These are phyloP conservation scores for Pisolithus sp. DNA, from an alignment of 768 basidiomycete genomes.

Conservation along the genomic window DNA sequence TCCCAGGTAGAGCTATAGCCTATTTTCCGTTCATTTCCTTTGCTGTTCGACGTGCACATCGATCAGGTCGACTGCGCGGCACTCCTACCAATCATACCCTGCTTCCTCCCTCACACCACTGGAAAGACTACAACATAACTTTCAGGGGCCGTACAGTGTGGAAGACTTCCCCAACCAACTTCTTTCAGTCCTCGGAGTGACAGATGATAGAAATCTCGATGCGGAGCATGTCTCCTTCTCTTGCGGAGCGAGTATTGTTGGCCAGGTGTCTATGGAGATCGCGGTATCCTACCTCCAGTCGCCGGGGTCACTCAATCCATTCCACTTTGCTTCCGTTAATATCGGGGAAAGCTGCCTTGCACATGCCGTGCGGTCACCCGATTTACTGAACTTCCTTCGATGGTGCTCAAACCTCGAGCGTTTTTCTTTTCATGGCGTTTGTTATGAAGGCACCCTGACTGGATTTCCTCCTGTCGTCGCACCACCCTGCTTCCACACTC, in stretches of 20 bases:
- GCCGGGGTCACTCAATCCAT: slow-evolving; percentile 35
- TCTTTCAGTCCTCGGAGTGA: slow-evolving; percentile 14
- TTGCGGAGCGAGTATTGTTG: slow-evolving; percentile 30
- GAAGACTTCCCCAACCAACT: slow-evolving; percentile 24
- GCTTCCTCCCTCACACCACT: slow-evolving; percentile 53
- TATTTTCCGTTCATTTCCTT: slow-evolving; percentile 43
- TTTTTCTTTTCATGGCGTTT: slow-evolving; percentile 51
- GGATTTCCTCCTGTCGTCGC: slow-evolving; percentile 35
- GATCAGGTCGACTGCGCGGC: slow-evolving; percentile 40
- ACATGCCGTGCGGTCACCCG: slow-evolving; percentile 37
- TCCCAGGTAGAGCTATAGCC: slow-evolving; percentile 50
- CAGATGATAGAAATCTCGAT: slow-evolving; percentile 2
- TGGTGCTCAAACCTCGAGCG: slow-evolving; percentile 56
- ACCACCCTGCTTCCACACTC: slow-evolving; percentile 53
- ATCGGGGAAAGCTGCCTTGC: slow-evolving; percentile 45
- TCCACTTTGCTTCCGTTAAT: slow-evolving; percentile 51
- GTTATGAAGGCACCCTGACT: slow-evolving; percentile 32
- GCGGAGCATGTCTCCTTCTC: slow-evolving; percentile 20
- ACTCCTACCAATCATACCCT: slow-evolving; percentile 59
- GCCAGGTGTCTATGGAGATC: slow-evolving; percentile 42
- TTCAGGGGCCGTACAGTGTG: slow-evolving; percentile 24
- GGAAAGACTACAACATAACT: slow-evolving; percentile 45
- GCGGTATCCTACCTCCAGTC: slow-evolving; percentile 45
- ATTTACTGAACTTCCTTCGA: slow-evolving; percentile 54
- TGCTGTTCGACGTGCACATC: slow-evolving; percentile 51